Evolutionary conservation across 2,329 filamentous ascomycete species (phyloP).

Genomic region (Lachnellula willkommii): DNA sequence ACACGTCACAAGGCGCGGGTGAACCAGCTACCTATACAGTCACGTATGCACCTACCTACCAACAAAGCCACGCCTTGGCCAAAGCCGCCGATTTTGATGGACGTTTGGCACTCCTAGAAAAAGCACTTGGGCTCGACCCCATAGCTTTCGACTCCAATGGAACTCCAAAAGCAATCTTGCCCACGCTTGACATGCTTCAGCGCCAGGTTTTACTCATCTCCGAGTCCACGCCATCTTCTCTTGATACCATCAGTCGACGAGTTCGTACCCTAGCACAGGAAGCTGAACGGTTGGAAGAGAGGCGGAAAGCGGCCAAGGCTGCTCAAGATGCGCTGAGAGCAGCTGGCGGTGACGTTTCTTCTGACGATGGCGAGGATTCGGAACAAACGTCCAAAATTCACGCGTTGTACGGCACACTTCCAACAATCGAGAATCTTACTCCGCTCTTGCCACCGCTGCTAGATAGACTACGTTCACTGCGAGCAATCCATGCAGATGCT

Average conservation of each 20-base stretch:
- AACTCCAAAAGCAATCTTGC: constrained; percentile 66
- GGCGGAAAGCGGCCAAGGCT: constrained; percentile 55
- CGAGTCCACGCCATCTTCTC: constrained; percentile 63
- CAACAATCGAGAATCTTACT: constrained; percentile 79
- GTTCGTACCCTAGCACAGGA: constrained; percentile 67
- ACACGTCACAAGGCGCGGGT: constrained; percentile 19
- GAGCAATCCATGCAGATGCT: constrained; percentile 80
- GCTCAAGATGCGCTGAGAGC: constrained; percentile 54
- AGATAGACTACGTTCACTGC: constrained; percentile 76
- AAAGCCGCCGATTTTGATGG: constrained; percentile 85
- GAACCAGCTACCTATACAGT: constrained; percentile 53
- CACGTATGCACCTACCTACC: constrained; percentile 59
- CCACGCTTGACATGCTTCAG: constrained; percentile 73
- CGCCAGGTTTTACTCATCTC: constrained; percentile 73
- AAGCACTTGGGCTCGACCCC: constrained; percentile 71
- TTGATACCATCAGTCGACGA: constrained; percentile 66
- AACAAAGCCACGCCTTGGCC: constrained; percentile 65
- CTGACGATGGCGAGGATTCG: constrained; percentile 47
- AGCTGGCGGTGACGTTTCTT: constrained; percentile 31
- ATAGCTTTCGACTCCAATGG: constrained; percentile 55
- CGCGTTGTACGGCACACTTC: constrained; percentile 80
- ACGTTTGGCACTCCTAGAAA: constrained; percentile 73
- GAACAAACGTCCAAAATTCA: constrained; percentile 86
- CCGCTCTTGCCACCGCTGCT: constrained; percentile 81
- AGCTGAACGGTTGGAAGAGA: constrained; percentile 65